Percentiles rank a stretch among this genome's conserved stretches.
Evolutionary conservation across 2,329 filamentous ascomycete species (phyloP).

Genomic region (Trichoderma semiorbis): DNA sequence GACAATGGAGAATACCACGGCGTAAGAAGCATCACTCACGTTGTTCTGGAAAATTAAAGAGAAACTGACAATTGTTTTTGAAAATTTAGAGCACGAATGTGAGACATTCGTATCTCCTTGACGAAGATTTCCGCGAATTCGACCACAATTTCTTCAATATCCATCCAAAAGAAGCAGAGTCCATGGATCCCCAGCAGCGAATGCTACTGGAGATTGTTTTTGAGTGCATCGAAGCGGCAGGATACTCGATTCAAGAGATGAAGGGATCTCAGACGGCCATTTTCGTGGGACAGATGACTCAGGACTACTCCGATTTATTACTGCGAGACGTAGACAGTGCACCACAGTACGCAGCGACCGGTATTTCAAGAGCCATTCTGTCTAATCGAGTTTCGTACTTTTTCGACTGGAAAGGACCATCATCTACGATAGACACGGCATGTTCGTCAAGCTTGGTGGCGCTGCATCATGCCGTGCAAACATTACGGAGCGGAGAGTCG

Average conservation of each 20-base stretch:
- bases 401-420: not conserved
- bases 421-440: not conserved
- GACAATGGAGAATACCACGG: not conserved
- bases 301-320: not conserved
- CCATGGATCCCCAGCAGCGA: not conserved
- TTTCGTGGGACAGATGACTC: not conserved
- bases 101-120: not conserved
- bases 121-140: not conserved
- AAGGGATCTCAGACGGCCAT: not conserved
- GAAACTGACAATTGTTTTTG: not conserved
- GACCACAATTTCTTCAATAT: not conserved
- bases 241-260: not conserved
- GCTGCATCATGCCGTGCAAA: not conserved
- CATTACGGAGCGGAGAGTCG: not conserved
- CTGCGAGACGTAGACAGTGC: not conserved
- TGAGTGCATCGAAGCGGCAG: not conserved
- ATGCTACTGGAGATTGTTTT: not conserved
- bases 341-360: not conserved
- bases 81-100: not conserved
- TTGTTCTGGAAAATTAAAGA: not conserved
- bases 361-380: not conserved
- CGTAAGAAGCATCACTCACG: not conserved
- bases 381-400: not conserved
- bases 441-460: not conserved
- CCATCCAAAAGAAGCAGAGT: not conserved